Percentiles rank a stretch among this genome's conserved stretches.
Evolutionary conservation across 1,139 yeast genomes (phyloP).

Genomic region (Suhomyces bribrorum): DNA sequence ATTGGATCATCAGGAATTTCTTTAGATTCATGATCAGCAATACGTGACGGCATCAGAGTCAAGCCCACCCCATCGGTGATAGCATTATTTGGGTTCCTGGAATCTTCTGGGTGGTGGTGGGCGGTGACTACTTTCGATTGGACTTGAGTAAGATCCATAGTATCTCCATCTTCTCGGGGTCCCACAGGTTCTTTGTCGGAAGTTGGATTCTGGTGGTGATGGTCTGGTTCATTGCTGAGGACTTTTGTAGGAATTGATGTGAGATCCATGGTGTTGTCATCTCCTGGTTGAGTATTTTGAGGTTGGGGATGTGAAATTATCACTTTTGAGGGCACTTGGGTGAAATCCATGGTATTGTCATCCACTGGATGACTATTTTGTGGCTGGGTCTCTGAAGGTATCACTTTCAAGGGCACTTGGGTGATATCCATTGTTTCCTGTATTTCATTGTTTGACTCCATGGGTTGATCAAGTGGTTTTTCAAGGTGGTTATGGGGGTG

Average conservation of each 20-base stretch:
- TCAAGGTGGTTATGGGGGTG: no score
- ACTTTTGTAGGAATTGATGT: not conserved
- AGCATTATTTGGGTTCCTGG: no score
- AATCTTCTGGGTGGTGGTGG: no score
- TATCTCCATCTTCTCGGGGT: not conserved
- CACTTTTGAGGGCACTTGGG: not conserved
- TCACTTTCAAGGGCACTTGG: not conserved
- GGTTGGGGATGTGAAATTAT: not conserved
- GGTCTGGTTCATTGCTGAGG: conserved; percentile 1
- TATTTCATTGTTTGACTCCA: conserved; percentile 7
- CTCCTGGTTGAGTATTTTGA: no score
- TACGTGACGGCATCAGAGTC: not conserved
- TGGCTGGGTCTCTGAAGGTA: not conserved
- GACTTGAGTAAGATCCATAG: not conserved
- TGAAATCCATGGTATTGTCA: not conserved
- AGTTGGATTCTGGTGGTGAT: not conserved
- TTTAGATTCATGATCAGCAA: not conserved
- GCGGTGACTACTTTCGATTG: not conserved
- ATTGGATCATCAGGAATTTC: conserved; percentile 1
- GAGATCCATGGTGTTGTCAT: not conserved
- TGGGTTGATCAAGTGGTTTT: not conserved
- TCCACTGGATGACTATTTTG: conserved; percentile 11
- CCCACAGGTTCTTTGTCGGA: no score
- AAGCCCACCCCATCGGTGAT: no score
- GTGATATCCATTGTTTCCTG: conserved; percentile 14